These are phyloP conservation scores for Verticillium isaacii DNA, from an alignment of 2,329 filamentous ascomycete species.

Conservation along the genomic window DNA sequence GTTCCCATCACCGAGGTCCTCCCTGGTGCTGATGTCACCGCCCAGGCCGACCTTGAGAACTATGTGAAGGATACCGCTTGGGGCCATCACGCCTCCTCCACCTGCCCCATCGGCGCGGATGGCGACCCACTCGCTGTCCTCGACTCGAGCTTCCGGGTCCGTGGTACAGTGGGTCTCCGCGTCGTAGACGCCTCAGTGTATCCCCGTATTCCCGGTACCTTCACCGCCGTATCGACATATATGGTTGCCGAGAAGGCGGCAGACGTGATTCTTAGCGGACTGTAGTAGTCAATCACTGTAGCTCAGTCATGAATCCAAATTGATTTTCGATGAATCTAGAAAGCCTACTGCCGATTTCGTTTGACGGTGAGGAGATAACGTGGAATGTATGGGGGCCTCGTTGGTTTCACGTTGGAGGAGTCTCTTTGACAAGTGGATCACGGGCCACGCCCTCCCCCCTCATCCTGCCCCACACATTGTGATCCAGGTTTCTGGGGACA, in stretches of 20 bases:
- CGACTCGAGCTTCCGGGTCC: conserved; percentile 42
- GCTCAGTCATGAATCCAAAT: not conserved
- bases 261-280: conserved; percentile 18
- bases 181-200: conserved; percentile 43
- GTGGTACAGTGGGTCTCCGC: conserved; percentile 37
- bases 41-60: conserved; percentile 12
- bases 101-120: conserved; percentile 25
- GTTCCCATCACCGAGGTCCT: conserved; percentile 14
- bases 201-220: conserved; percentile 27
- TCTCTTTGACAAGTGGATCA: no score
- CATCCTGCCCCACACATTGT: no score
- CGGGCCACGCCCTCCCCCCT: no score
- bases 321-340: no score
- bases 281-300: not conserved
- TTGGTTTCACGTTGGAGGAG: no score
- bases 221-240: conserved; percentile 25
- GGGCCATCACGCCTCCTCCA: conserved; percentile 28
- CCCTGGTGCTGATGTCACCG: conserved; percentile 12
- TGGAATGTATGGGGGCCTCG: no score
- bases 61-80: conserved; percentile 25
- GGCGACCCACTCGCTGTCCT: conserved; percentile 34
- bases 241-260: conserved; percentile 28
- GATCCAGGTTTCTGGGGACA: no score
- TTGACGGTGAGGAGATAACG: no score
- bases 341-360: no score